Percentiles rank a stretch among this genome's conserved stretches.
Evolutionary conservation across 352 stramenopile genomes (phyloP).

Genomic region (Globisporangium iwayamae): DNA sequence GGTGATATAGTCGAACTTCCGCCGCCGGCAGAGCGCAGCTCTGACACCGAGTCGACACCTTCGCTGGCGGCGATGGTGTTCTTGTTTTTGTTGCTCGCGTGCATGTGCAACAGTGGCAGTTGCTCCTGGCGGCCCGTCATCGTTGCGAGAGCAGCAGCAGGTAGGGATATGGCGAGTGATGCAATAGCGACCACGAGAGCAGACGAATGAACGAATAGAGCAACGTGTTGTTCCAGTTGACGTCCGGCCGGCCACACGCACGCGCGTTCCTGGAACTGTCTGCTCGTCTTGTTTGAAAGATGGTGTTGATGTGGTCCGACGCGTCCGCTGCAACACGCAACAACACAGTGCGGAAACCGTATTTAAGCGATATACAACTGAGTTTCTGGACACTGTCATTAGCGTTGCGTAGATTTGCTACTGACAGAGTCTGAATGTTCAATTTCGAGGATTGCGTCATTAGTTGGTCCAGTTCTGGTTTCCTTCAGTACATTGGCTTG

Average conservation of each 20-base stretch:
- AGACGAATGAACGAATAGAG: no score
- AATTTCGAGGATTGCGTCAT: no score
- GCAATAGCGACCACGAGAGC: no score
- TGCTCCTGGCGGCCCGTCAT: slow-evolving; percentile 1
- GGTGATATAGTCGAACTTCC: slow-evolving; percentile 2
- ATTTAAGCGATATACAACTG: not conserved
- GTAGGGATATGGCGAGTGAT: no score
- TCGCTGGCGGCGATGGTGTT: not conserved
- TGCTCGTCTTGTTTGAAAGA: not conserved
- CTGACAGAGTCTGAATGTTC: no score
- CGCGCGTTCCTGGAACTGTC: not conserved
- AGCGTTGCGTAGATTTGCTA: no score
- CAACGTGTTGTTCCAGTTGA: not conserved
- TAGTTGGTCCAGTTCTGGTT: no score
- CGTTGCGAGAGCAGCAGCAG: not conserved
- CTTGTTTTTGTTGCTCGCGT: not conserved
- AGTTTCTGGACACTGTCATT: not conserved
- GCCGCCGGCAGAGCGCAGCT: not conserved
- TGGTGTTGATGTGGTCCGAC: not conserved
- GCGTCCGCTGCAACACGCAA: not conserved
- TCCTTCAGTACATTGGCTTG: no score
- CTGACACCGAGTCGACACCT: not conserved
- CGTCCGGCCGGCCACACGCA: not conserved
- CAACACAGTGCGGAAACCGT: not conserved
- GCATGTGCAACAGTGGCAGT: slow-evolving; percentile 7